phyloP scores from a whole-genome alignment of 305 asterid genomes.

The Plantago coronopus region DNA sequence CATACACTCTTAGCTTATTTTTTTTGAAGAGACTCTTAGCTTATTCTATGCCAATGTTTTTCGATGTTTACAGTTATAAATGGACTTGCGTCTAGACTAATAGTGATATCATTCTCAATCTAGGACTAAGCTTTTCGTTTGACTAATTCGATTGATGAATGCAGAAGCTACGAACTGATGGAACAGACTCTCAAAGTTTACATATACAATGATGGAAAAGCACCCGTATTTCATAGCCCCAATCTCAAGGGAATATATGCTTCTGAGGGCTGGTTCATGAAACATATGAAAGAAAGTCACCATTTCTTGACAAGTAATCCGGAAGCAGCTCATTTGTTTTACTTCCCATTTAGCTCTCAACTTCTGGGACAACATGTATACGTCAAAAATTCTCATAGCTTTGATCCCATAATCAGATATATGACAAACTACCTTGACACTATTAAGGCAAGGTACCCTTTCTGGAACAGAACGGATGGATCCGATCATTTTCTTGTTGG shows the following conservation, averaged over 20 bases:
- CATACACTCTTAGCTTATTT: too few species aligned
- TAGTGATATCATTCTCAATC: too few species aligned
- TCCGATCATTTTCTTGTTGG: slow-evolving; percentile 63
- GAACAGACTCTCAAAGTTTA: slow-evolving; percentile 55
- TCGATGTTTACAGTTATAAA: neutral
- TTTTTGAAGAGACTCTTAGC: too few species aligned
- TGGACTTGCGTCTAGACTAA: too few species aligned
- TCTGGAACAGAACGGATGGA: slow-evolving; percentile 64
- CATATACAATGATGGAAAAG: slow-evolving; percentile 48
- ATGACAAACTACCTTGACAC: slow-evolving; percentile 28
- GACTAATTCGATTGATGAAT: neutral
- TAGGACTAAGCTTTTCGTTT: neutral
- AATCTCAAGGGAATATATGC: slow-evolving; percentile 60
- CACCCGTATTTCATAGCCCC: slow-evolving; percentile 52
- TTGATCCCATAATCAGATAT: slow-evolving; percentile 26
- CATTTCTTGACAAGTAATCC: slow-evolving; percentile 39
- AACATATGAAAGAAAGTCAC: slow-evolving; percentile 35
- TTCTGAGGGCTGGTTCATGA: slow-evolving; percentile 91
- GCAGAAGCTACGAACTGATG: slow-evolving; percentile 70
- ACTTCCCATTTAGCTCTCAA: slow-evolving; percentile 60
- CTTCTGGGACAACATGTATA: slow-evolving; percentile 35
- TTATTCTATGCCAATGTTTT: too few species aligned
- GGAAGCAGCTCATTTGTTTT: slow-evolving; percentile 54
- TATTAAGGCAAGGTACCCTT: slow-evolving; percentile 34
- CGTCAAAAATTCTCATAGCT: slow-evolving; percentile 42